These are phyloP conservation scores for Podospora pseudocomata DNA, from an alignment of 495 filamentous ascomycete species.

Conservation along the genomic window DNA sequence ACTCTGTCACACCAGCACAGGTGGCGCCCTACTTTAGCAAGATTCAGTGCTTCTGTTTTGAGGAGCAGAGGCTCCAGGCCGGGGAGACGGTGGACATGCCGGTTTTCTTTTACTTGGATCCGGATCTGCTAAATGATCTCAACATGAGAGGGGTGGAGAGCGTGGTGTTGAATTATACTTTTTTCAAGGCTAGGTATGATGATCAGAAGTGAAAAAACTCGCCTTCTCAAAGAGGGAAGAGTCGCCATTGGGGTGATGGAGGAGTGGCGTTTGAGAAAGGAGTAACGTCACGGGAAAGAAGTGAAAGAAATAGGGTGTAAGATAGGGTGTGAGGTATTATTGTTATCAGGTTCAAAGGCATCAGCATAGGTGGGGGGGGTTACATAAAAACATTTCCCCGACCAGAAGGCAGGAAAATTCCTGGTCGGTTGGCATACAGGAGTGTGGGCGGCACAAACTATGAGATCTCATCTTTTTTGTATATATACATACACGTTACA, in stretches of 20 bases:
- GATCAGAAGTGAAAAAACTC: not conserved
- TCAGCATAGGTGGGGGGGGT: not conserved
- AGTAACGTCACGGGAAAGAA: not conserved
- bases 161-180: conserved; percentile 94
- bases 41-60: conserved; percentile 99
- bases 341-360: not conserved
- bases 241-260: no score
- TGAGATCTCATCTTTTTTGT: not conserved
- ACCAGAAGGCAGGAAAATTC: not conserved
- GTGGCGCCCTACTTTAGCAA: conserved; percentile 98
- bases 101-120: conserved; percentile 98
- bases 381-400: not conserved
- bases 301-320: not conserved
- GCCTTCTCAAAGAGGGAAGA: not conserved
- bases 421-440: not conserved
- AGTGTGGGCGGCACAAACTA: no score
- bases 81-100: conserved; percentile 99
- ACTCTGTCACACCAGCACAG: conserved; percentile 92
- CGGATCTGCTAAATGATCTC: conserved; percentile 86
- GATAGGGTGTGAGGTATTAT: not conserved
- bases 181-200: conserved; percentile 59
- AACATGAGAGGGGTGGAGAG: conserved; percentile 92
- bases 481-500: not conserved
- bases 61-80: conserved; percentile 86
- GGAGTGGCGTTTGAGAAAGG: no score